A percentile compares a stretch with the other conserved stretches of the same genome.
Evolutionary conservation across 148 eudicot species (phyloP).

Genomic region (Silene conica): DNA sequence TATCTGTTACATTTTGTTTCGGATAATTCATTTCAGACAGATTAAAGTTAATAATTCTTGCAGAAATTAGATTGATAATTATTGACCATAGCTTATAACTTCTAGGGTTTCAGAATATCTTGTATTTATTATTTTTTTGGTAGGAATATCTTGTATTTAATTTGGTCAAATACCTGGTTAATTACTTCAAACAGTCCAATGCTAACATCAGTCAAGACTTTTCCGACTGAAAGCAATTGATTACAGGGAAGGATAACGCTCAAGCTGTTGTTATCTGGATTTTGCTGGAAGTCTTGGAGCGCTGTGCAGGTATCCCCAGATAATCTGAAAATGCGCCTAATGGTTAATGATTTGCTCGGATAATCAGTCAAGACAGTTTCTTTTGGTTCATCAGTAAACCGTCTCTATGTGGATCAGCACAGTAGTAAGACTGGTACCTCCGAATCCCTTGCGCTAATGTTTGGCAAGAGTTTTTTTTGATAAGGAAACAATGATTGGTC

Average conservation of each 20-base stretch:
- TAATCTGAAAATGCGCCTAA: slow-evolving; percentile 37
- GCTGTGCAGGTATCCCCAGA: slow-evolving; percentile 67
- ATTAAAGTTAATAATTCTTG: no score
- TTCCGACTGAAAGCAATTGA: slow-evolving; percentile 51
- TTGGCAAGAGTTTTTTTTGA: no score
- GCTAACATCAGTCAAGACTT: slow-evolving; percentile 46
- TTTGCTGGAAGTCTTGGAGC: slow-evolving; percentile 46
- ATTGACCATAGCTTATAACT: background rate
- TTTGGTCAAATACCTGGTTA: slow-evolving; percentile 26
- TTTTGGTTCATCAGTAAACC: background rate
- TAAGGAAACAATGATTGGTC: no score
- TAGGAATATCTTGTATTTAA: no score
- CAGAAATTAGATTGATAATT: no score
- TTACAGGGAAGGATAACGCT: slow-evolving; percentile 73
- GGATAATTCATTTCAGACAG: background rate
- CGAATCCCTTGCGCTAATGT: background rate
- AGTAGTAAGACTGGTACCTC: background rate
- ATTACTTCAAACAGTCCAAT: slow-evolving; percentile 48
- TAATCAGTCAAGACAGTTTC: no score
- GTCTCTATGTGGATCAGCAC: background rate
- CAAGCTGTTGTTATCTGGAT: slow-evolving; percentile 73
- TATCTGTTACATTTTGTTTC: slow-evolving; percentile 35
- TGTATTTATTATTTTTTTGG: no score
- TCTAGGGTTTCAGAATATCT: background rate
- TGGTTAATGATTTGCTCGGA: background rate